Base-by-base conservation (phyloP, 768 basidiomycete genomes). In the Collybia sordida region DNA sequence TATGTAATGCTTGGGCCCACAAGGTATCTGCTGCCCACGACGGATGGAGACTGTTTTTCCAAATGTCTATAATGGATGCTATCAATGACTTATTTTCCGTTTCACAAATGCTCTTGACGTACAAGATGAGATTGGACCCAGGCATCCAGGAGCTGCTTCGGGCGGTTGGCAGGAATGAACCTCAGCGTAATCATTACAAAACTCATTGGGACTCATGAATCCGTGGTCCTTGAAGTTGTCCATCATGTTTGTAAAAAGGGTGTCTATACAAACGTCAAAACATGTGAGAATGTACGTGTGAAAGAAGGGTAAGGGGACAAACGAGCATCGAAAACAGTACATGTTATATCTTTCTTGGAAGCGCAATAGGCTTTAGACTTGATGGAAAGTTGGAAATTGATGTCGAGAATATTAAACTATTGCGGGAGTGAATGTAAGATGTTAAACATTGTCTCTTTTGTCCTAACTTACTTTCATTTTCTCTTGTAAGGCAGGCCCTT, bases 1-100 rank as follows among this genome's bases (percentile, higher is more conserved):
- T n/a, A n/a, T n/a, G n/a, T n/a, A 41, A 41, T 4, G 23, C 39
- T 22, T 41, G 37, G 14, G 60, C 60, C 60, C 60, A 61, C 18
- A 59, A 42, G 3, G 37, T 52, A 44, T 61, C 60, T 8, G 56
- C 47, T 19, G 47, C 56, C 36, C 44, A 55, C 9, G 58, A 47
- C 7, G 60, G 60, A 31, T 61, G 60, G 15, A 61, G 49, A 1
- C 37, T 35, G 39, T 61, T 56, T 39, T 57, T 57, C 60, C 60
- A 61, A 12, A 59, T 49, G 42, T 61, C 60, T 61, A n/a, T 12
- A 3, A 12, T 22, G 11, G 5, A 46, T 31, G 3, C 8, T 11
- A 14, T 22, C 34, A 18, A 17, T 12, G 22, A 2, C 21, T 8
- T 18, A 6, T 11, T 9, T 7, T 12, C 17, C 19, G 12, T 17